These are phyloP conservation scores for Globisporangium solare DNA, from an alignment of 352 stramenopile species.

Conservation along the genomic window DNA sequence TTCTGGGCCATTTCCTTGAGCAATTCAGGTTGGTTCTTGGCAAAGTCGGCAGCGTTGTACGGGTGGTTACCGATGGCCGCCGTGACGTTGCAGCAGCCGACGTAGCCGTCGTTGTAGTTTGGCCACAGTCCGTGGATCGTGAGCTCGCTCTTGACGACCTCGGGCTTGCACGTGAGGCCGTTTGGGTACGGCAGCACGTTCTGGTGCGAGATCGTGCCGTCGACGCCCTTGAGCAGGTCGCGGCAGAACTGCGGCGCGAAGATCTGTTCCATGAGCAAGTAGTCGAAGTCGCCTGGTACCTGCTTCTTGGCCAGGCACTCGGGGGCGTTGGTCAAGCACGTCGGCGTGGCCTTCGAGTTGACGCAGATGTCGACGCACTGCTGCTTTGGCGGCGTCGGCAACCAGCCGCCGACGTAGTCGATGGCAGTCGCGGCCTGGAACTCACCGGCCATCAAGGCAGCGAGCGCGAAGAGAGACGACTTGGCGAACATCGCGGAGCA, in stretches of 20 bases:
- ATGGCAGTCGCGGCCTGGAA: constrained; percentile 21
- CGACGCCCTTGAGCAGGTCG: constrained; percentile 63
- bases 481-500: constrained; percentile 15
- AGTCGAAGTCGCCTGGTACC: constrained; percentile 71
- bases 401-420: constrained; percentile 64
- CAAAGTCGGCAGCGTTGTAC: constrained; percentile 44
- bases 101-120: constrained; percentile 74
- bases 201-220: constrained; percentile 77
- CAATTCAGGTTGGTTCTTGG: constrained; percentile 39
- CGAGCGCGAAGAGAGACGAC: constrained; percentile 11
- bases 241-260: constrained; percentile 83
- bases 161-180: constrained; percentile 38
- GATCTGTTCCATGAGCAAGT: constrained; percentile 72
- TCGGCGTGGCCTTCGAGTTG: constrained; percentile 49
- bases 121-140: constrained; percentile 78
- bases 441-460: constrained; percentile 12
- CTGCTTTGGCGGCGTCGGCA: constrained; percentile 33
- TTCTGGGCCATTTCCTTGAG: constrained; percentile 50
- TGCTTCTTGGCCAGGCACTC: constrained; percentile 60
- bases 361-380: constrained; percentile 78
- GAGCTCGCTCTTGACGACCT: constrained; percentile 48
- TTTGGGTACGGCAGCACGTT: constrained; percentile 64
- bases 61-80: constrained; percentile 46
- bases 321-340: constrained; percentile 48
- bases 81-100: constrained; percentile 63